phyloP scores from a whole-genome alignment of 768 basidiomycete genomes.

The Termitomyces sp. region DNA sequence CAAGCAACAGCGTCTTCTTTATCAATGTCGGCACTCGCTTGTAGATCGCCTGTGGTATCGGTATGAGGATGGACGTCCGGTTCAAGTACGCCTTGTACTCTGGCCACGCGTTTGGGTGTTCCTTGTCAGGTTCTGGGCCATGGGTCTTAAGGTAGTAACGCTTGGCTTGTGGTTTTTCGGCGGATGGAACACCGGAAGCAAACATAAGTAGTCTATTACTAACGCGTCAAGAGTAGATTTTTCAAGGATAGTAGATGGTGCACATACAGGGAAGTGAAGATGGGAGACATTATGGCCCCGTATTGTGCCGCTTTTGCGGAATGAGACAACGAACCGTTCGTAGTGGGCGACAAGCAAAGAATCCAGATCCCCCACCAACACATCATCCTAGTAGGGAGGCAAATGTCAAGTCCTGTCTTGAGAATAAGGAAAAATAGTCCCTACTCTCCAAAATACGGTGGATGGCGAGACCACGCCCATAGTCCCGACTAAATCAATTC shows the following conservation, averaged over 20 bases:
- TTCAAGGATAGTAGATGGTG: not conserved
- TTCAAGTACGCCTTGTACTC: not conserved
- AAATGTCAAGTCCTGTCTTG: not conserved
- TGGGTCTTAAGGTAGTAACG: constrained; percentile 53
- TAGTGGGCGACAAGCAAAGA: constrained; percentile 54
- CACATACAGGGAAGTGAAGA: not conserved
- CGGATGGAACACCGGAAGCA: constrained; percentile 65
- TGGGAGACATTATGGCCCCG: constrained; percentile 22
- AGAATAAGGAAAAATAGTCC: not conserved
- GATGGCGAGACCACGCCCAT: constrained; percentile 2
- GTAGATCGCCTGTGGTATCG: not conserved
- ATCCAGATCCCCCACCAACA: constrained; percentile 71
- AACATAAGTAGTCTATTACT: constrained; percentile 47
- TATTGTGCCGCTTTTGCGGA: constrained; percentile 53
- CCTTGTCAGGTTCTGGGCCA: constrained; percentile 23
- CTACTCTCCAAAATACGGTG: constrained; percentile 2
- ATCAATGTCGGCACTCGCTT: constrained; percentile 41
- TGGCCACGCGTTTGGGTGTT: not conserved
- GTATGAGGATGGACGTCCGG: not conserved
- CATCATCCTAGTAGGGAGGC: constrained; percentile 48
- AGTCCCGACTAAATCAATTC: not conserved
- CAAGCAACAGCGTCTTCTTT: constrained; percentile 55
- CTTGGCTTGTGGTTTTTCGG: constrained; percentile 63
- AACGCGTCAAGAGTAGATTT: not conserved
- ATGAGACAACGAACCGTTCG: constrained; percentile 36